Base-by-base conservation (phyloP, 1,139 yeast genomes). In the Diutina ranongensis region DNA sequence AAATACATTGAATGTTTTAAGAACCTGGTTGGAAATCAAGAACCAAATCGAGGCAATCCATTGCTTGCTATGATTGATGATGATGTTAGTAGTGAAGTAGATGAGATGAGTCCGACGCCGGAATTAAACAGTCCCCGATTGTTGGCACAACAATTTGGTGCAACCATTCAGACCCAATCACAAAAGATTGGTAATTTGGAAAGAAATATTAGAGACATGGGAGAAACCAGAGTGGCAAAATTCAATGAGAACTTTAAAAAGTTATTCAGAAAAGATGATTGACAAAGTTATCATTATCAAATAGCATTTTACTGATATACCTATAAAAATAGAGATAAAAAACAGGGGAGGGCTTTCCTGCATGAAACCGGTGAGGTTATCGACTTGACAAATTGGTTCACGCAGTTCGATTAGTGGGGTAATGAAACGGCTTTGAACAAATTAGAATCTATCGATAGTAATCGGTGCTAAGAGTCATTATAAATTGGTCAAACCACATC, bases 1-100 rank as follows among this genome's bases (percentile, higher is more conserved):
- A 71, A 73, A 52, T 81, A 76, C 52, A 56, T 77, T 44, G 92
- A 83, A 46, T 64, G 71, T 48, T 85, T 84, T 63, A 71, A 73
- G 50, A 60, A 74, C 5, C 7, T 7, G 12, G 21, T 20, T 25
- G 15, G 32, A 4, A 32, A n/a, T 4, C 19, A 22, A 4, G 42
- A 25, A 3, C 10, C 15, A 9, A 7, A 3, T 10, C 42, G 32
- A 16, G 19, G 19, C 31, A 38, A 38, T 16, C 42, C 42, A 16
- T 38, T 38, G 32, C 10, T 38, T 8, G 21, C 25, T 9, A 10
- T 10, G n/a, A 12, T 38, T 15, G 42, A 38, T 5, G 28, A 20
- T 21, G 40, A 35, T 20, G 15, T 7, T 20, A 8, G 28, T 12
- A 28, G 21, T 21, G 28, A 20, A 4, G n/a, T 21, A 9, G 25